Evolutionary conservation across 202 grass and related monocot species (phyloP).

Genomic region (Cymbopogon flexuosus): DNA sequence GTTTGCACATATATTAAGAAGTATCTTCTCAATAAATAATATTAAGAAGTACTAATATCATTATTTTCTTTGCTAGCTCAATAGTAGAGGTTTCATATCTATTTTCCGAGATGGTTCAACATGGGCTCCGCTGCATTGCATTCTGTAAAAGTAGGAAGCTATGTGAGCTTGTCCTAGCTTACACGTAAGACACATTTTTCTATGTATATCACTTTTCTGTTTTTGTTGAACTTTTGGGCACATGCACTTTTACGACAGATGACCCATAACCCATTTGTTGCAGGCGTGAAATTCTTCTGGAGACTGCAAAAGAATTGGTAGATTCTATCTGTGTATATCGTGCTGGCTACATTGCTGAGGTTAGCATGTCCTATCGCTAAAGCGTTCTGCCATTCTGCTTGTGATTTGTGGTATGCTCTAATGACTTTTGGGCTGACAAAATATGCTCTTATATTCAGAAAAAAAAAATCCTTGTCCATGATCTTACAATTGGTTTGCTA

Average conservation of each 20-base stretch:
- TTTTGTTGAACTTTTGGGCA: background rate
- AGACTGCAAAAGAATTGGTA: conserved; percentile 57
- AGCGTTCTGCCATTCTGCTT: background rate
- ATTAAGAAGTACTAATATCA: conserved; percentile 10
- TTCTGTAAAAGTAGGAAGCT: conserved; percentile 94
- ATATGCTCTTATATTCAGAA: background rate
- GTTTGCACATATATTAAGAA: conserved; percentile 4
- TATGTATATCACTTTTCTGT: background rate
- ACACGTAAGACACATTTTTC: conserved; percentile 62
- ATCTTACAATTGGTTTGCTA: background rate
- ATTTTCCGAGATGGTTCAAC: conserved; percentile 88
- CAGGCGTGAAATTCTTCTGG: conserved; percentile 84
- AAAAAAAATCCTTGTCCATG: background rate
- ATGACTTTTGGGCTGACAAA: background rate
- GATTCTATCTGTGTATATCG: conserved; percentile 86
- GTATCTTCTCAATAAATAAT: background rate
- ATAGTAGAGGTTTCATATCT: conserved; percentile 88
- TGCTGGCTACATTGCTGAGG: conserved; percentile 88
- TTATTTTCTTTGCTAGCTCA: conserved; percentile 52
- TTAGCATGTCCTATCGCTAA: conserved; percentile 23
- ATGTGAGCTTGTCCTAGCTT: conserved; percentile 77
- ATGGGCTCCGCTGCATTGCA: conserved; percentile 92
- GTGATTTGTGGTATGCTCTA: background rate
- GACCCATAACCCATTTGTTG: conserved; percentile 8
- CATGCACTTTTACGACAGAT: conserved; percentile 23